A percentile compares a stretch with the other conserved stretches of the same genome.
phyloP scores from a whole-genome alignment of 2,329 filamentous ascomycete genomes.

The Fusarium sp. region DNA sequence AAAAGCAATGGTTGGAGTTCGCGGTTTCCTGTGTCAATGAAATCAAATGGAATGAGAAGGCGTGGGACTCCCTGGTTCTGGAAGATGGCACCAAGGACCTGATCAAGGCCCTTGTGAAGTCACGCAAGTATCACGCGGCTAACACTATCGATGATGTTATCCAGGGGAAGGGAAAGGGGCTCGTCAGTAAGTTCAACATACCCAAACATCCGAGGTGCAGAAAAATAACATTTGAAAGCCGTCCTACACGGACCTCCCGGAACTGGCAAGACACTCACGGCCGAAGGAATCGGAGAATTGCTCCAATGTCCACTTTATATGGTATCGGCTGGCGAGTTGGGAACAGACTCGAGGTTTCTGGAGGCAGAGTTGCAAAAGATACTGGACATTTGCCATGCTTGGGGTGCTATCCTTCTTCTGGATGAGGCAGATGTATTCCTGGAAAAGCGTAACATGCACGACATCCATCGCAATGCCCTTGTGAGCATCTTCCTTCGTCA shows the following conservation, averaged over 20 bases:
- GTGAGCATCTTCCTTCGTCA: conserved; percentile 88
- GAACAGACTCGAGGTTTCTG: conserved; percentile 77
- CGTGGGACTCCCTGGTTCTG: conserved; percentile 84
- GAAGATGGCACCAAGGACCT: conserved; percentile 68
- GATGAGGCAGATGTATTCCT: conserved; percentile 89
- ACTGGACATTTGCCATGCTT: conserved; percentile 84
- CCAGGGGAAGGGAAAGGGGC: conserved; percentile 85
- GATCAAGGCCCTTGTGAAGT: conserved; percentile 80
- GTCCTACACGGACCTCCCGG: conserved; percentile 88
- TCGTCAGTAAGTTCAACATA: conserved; percentile 64
- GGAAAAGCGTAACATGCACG: conserved; percentile 82
- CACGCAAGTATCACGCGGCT: conserved; percentile 82
- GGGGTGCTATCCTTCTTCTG: conserved; percentile 85
- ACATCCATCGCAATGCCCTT: conserved; percentile 85
- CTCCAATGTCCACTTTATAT: conserved; percentile 85
- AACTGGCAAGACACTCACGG: conserved; percentile 88
- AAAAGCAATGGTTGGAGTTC: conserved; percentile 92
- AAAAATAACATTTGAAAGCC: conserved; percentile 47
- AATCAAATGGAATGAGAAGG: conserved; percentile 84
- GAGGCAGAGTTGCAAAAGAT: conserved; percentile 84
- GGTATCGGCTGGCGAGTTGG: conserved; percentile 83
- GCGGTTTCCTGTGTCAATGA: conserved; percentile 80
- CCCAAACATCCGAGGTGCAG: background rate
- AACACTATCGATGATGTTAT: conserved; percentile 86
- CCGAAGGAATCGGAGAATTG: conserved; percentile 85